A percentile compares a stretch with the other conserved stretches of the same genome.
Evolutionary conservation across 139 green algal species (phyloP).

Genomic region (Axilococcus clingmanii): DNA sequence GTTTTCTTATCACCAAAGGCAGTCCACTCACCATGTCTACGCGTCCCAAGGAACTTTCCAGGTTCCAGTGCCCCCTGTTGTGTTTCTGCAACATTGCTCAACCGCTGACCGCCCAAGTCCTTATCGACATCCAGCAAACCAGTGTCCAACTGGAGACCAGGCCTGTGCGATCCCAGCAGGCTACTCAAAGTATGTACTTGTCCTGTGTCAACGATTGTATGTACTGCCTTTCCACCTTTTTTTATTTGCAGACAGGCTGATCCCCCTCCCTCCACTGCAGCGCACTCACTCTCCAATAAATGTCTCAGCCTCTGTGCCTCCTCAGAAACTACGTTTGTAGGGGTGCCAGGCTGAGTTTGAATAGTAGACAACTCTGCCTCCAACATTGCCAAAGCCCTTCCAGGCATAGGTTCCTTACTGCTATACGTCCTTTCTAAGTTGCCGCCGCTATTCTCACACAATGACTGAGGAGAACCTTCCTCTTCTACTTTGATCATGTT

Average conservation of each 20-base stretch:
- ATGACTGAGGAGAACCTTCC: background rate
- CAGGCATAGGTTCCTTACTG: conserved; percentile 2
- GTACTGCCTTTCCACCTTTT: background rate
- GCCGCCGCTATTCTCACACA: background rate
- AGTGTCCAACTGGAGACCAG: too few relatives aligned
- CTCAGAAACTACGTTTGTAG: background rate
- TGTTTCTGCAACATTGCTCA: conserved; percentile 37
- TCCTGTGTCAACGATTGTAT: background rate
- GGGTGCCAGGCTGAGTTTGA: background rate
- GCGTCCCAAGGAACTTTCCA: conserved; percentile 45
- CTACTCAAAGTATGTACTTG: background rate
- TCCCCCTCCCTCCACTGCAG: conserved; percentile 25
- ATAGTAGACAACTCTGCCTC: conserved; percentile 26
- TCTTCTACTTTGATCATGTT: background rate
- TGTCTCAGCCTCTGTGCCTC: conserved; percentile 22
- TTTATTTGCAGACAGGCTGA: too few relatives aligned
- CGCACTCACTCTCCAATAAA: conserved; percentile 49
- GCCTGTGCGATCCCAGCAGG: too few relatives aligned
- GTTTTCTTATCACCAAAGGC: conserved; percentile 11
- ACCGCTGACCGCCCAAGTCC: conserved; percentile 22
- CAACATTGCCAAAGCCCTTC: conserved; percentile 34
- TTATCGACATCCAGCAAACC: conserved; percentile 5
- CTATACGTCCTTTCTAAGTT: background rate
- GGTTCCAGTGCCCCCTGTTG: conserved; percentile 35
- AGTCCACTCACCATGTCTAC: conserved; percentile 63